Base-by-base conservation (phyloP, 2,329 filamentous ascomycete genomes). In the Aspergillus eucalypticola region DNA sequence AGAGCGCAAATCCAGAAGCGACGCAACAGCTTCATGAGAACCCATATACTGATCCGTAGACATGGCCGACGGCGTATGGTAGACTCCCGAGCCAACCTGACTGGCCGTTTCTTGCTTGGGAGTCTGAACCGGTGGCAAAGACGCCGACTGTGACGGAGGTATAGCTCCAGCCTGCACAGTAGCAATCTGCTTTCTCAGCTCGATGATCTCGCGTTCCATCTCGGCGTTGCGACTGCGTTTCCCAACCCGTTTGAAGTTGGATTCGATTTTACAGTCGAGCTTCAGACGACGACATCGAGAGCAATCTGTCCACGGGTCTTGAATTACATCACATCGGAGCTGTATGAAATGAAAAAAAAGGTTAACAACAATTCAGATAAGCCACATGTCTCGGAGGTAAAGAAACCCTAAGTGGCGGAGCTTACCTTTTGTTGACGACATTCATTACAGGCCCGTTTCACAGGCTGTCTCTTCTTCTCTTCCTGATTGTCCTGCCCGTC, bases 391-490 rank as follows among this genome's bases (percentile, higher is more conserved):
- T 32, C 50, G 17, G 17, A 52, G 6, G 15, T 8, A 8, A 15
- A 7, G 3, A 29, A 23, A 25, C 17, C 11, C n/a, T 19, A 44
- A 44, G 19, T 19, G 19, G 21, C 39, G n/a, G 8, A 38, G 59
- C 73, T 74, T 65, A 89, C 87, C 80, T 89, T 89, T 69, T 90
- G 87, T 74, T 90, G 87, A 53, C 87, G 81, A 72, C 87, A 90
- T 70, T 89, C 86, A 72, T 89, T 89, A 73, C 87, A 89, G 19
- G 87, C 87, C 69, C 87, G 80, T 76, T 89, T 87, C 63, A 82
- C 78, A 2, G 81, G 80, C 59, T 76, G 76, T 60, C 77, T 73
- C 60, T 73, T 78, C 67, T 73, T 76, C 60, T 80, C 78, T 63
- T 80, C 78, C 46, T 75, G 73, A 50, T 64, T 66, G 32, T 79